Percentiles rank a stretch among this genome's conserved stretches.
Conservation (phyloP, 2,329 filamentous ascomycete species). For the Pseudogymnoascus sp. region DNA sequence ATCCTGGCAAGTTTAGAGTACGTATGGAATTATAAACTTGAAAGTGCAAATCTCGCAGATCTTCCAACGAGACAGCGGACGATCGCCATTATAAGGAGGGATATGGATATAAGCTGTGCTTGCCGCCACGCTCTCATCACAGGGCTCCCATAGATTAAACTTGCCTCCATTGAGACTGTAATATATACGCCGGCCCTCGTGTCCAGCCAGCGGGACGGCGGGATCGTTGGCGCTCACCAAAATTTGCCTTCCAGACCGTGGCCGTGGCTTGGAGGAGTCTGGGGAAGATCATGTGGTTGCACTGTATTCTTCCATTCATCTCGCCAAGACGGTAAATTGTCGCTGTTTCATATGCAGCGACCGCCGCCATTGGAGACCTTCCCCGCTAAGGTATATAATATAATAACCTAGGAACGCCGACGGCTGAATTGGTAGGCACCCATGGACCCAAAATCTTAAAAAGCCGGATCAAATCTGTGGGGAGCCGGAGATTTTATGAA, state of each 20-base stretch:
- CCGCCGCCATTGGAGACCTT: not conserved
- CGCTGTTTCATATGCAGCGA: not conserved
- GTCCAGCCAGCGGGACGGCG: not conserved
- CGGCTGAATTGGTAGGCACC: not conserved
- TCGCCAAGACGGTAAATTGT: constrained; percentile 5
- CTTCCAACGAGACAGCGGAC: not conserved
- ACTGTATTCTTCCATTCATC: not conserved
- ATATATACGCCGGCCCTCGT: constrained; percentile 1
- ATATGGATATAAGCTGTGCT: not conserved
- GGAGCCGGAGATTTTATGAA: constrained; percentile 1
- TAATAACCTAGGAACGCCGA: not conserved
- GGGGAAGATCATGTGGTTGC: constrained; percentile 8
- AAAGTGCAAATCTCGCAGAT: constrained; percentile 1
- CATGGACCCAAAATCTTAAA: not conserved
- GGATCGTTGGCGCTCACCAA: not conserved
- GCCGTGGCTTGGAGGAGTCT: not conserved
- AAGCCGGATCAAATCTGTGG: not conserved
- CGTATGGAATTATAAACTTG: not conserved
- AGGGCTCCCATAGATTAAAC: constrained; percentile 1
- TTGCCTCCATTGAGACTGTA: not conserved
- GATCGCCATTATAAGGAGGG: not conserved
- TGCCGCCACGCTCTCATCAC: not conserved
- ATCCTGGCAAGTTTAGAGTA: not conserved
- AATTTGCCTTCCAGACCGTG: not conserved
- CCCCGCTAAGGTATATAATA: not conserved